Percentiles rank a stretch among this genome's conserved stretches.
phyloP scores from a whole-genome alignment of 192 early-diverging fungal species.

The Obelidium mucronatum region DNA sequence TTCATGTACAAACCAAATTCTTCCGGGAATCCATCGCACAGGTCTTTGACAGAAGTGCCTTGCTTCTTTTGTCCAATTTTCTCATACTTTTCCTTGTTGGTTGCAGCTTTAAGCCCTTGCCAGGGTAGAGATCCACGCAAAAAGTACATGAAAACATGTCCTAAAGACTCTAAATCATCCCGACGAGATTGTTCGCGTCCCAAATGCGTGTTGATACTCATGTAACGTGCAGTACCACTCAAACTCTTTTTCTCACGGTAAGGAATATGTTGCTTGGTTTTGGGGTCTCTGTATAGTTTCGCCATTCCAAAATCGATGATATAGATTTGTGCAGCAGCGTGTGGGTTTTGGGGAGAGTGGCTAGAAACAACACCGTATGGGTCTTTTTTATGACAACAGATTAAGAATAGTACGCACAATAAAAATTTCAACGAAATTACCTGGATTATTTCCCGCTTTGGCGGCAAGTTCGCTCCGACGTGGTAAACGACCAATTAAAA shows the following conservation, averaged over 20 bases:
- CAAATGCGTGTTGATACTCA: constrained; percentile 99
- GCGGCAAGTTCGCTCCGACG: constrained; percentile 46
- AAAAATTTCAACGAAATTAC: no score
- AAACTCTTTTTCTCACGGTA: constrained; percentile 96
- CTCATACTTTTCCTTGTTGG: constrained; percentile 99
- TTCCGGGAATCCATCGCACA: constrained; percentile 91
- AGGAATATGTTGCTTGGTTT: constrained; percentile 96
- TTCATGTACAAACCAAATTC: constrained; percentile 91
- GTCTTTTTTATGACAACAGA: constrained; percentile 45
- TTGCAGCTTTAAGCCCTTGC: constrained; percentile 98
- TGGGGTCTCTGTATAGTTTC: constrained; percentile 97
- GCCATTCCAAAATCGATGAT: constrained; percentile 99
- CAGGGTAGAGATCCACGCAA: constrained; percentile 92
- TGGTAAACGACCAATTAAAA: constrained; percentile 87
- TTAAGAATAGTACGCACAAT: neutral
- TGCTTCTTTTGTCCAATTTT: constrained; percentile 99
- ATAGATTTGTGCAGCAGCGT: constrained; percentile 72
- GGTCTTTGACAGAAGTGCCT: constrained; percentile 84
- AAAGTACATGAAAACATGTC: constrained; percentile 99
- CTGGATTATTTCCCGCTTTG: constrained; percentile 57
- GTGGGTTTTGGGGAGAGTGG: constrained; percentile 64
- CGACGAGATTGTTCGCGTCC: constrained; percentile 98
- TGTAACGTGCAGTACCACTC: constrained; percentile 96
- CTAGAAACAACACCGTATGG: constrained; percentile 54
- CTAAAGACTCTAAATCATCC: constrained; percentile 96